Conservation (phyloP, 805 yeast genomes). For the Osmozyma mogii region DNA sequence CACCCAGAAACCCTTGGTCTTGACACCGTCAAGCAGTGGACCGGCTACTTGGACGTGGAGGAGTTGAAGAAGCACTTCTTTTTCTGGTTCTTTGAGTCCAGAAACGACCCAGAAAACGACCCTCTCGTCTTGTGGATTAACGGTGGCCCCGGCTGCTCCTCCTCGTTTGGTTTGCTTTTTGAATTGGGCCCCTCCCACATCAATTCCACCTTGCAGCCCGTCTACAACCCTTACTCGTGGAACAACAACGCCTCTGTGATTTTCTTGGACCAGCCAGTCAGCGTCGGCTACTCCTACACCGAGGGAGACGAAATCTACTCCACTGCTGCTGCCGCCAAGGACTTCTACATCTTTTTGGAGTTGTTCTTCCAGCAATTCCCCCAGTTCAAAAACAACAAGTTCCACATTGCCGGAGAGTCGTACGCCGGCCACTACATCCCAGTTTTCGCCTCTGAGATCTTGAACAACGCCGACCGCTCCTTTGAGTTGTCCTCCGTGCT, state of each 20-base stretch:
- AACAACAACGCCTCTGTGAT: constrained; percentile 21
- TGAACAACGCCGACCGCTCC: constrained; percentile 13
- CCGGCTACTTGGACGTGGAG: constrained; percentile 33
- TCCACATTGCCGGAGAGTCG: constrained; percentile 30
- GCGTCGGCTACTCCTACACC: constrained; percentile 27
- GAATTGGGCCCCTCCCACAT: constrained; percentile 24
- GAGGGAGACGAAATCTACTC: constrained; percentile 18
- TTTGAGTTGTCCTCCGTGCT: constrained; percentile 4
- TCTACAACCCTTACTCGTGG: constrained; percentile 22
- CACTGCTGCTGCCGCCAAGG: constrained; percentile 28
- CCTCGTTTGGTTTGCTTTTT: constrained; percentile 22
- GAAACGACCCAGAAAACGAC: constrained; percentile 25
- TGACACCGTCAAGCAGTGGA: constrained; percentile 29
- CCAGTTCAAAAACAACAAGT: constrained; percentile 16
- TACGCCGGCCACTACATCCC: constrained; percentile 22
- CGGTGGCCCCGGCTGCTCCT: constrained; percentile 28
- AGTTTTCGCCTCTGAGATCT: constrained; percentile 15
- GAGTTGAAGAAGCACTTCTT: constrained; percentile 24
- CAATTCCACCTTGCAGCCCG: constrained; percentile 16
- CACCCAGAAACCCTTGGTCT: constrained; percentile 29
- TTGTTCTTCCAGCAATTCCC: constrained; percentile 32
- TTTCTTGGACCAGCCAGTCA: constrained; percentile 27
- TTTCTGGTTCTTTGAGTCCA: constrained; percentile 26
- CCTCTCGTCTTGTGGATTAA: constrained; percentile 27
- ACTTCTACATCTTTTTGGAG: constrained; percentile 30